Percentiles rank a stretch among this genome's conserved stretches.
These are phyloP conservation scores for Hordeum pubiflorum DNA, from an alignment of 202 grass and related monocot species.

Conservation along the genomic window DNA sequence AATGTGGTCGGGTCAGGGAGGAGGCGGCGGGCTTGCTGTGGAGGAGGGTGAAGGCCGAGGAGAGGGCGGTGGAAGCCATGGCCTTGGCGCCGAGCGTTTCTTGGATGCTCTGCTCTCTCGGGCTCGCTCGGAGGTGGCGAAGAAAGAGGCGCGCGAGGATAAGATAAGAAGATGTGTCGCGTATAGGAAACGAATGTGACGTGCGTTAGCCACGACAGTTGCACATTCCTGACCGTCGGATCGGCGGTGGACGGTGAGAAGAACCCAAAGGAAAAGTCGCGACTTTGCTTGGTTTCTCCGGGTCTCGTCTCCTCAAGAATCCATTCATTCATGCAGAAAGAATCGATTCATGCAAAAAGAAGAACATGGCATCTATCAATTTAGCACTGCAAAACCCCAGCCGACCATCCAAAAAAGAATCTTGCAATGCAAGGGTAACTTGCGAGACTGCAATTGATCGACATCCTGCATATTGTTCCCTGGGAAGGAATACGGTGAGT, in stretches of 20 bases:
- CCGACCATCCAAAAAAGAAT: not conserved
- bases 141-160: slow-evolving; percentile 15
- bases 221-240: not conserved
- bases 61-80: slow-evolving; percentile 50
- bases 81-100: not conserved
- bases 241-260: not conserved
- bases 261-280: not conserved
- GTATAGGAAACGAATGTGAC: not conserved
- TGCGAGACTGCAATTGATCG: not conserved
- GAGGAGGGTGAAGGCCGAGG: slow-evolving; percentile 29
- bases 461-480: not conserved
- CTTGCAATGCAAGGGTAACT: not conserved
- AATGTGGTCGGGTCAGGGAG: not conserved
- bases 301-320: no score
- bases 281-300: no score
- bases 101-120: not conserved
- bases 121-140: not conserved
- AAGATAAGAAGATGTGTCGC: slow-evolving; percentile 12
- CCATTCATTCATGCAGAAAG: no score
- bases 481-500: not conserved
- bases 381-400: not conserved
- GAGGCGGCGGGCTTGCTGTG: not conserved
- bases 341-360: not conserved
- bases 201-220: not conserved
- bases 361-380: not conserved